These are phyloP conservation scores for Penicillium coprophilum DNA, from an alignment of 495 filamentous ascomycete genomes.

Conservation along the genomic window DNA sequence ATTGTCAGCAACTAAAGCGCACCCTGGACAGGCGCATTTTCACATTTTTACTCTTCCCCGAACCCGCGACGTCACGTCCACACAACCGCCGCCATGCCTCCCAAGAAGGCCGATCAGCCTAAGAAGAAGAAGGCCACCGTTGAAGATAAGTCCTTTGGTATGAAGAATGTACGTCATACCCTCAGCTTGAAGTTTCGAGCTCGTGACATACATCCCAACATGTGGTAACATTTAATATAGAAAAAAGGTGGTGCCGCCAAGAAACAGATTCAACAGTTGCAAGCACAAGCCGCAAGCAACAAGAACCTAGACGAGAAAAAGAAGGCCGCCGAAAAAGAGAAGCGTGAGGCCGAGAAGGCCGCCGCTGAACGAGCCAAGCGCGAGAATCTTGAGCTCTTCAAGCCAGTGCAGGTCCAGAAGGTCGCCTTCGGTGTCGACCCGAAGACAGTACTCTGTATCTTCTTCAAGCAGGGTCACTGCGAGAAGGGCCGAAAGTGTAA, in stretches of 20 bases:
- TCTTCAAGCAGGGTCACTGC: conserved; percentile 94
- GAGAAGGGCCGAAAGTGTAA: conserved; percentile 98
- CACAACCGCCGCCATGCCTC: conserved; percentile 71
- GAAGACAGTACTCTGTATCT: conserved; percentile 95
- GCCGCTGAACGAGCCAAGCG: conserved; percentile 79
- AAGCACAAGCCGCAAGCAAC: conserved; percentile 65
- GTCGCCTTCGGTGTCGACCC: conserved; percentile 97
- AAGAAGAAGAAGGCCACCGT: conserved; percentile 75
- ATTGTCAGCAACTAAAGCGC: conserved; percentile 13
- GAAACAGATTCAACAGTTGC: conserved; percentile 80
- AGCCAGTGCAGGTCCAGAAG: conserved; percentile 92
- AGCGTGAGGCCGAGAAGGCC: conserved; percentile 81
- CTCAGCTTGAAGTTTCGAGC: conserved; percentile 4
- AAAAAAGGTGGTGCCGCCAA: conserved; percentile 93
- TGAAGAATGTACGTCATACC: conserved; percentile 78
- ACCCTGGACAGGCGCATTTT: conserved; percentile 24
- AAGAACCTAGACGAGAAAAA: conserved; percentile 81
- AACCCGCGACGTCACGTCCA: conserved; percentile 15
- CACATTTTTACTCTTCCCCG: conserved; percentile 22
- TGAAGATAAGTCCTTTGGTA: conserved; percentile 91
- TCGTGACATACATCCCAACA: conserved; percentile 12
- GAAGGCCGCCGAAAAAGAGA: conserved; percentile 86
- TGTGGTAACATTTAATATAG: conserved; percentile 36
- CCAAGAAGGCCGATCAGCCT: conserved; percentile 67
- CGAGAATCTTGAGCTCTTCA: conserved; percentile 82